These are phyloP conservation scores for Yamadazyma laniorum DNA, from an alignment of 805 yeast species.

Conservation along the genomic window DNA sequence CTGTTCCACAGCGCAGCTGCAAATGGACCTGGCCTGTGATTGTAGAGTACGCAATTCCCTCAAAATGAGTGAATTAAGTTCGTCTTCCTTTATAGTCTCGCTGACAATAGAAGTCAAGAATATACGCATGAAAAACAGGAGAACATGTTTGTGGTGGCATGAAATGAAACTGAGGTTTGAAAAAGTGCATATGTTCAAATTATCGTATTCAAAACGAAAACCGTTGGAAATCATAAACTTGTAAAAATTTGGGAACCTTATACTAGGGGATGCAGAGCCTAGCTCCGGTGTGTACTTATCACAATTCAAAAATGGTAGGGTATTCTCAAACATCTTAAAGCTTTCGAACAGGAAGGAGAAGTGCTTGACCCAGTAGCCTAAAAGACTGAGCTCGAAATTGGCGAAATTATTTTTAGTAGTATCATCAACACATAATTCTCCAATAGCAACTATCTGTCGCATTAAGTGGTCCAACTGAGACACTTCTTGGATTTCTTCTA, in stretches of 20 bases:
- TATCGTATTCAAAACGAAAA: not conserved
- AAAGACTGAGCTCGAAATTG: not conserved
- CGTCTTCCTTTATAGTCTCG: not conserved
- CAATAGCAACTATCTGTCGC: not conserved
- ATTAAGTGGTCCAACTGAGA: not conserved
- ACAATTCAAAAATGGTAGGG: conserved; percentile 11
- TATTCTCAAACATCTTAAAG: conserved; percentile 21
- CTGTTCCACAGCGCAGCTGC: not conserved
- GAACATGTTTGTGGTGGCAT: not conserved
- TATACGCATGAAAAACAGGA: not conserved
- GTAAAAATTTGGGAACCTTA: conserved; percentile 26
- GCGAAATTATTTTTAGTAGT: not conserved
- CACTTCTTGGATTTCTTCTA: not conserved
- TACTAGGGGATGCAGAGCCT: conserved; percentile 23
- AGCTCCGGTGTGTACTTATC: conserved; percentile 9
- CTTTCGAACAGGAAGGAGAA: not conserved
- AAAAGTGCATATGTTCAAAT: not conserved
- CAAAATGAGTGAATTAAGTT: not conserved
- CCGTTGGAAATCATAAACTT: conserved; percentile 11
- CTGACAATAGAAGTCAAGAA: not conserved
- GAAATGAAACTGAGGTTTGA: not conserved
- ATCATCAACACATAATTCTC: not conserved
- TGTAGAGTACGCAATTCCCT: not conserved
- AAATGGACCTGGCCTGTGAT: not conserved
- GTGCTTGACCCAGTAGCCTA: not conserved